phyloP scores from a whole-genome alignment of 257 asterid species.

The Gardenia jasminoides region DNA sequence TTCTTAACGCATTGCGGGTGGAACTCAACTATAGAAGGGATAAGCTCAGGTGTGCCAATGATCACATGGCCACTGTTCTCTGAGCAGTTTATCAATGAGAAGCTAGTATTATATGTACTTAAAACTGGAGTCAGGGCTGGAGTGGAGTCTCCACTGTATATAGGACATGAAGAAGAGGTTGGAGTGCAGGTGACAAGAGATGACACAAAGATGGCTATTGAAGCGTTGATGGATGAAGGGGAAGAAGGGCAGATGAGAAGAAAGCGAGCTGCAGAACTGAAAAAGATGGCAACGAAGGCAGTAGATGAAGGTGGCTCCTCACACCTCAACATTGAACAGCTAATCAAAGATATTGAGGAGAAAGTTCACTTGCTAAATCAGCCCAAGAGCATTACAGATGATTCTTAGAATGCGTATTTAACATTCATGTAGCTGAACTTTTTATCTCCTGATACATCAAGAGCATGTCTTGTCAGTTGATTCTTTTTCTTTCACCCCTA shows the following conservation, averaged over 20 bases:
- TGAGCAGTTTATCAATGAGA: constrained; percentile 76
- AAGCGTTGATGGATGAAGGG: constrained; percentile 40
- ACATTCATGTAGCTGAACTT: too few relatives aligned
- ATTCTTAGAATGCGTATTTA: too few relatives aligned
- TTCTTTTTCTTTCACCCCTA: too few relatives aligned
- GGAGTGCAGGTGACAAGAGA: constrained; percentile 50
- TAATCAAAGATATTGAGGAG: constrained; percentile 43
- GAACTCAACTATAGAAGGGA: constrained; percentile 80
- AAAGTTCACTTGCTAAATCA: too few relatives aligned
- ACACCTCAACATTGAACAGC: constrained; percentile 28
- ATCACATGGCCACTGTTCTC: constrained; percentile 83
- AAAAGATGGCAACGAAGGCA: constrained; percentile 37
- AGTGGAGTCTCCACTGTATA: constrained; percentile 52
- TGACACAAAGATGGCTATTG: constrained; percentile 43
- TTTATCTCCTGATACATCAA: too few relatives aligned
- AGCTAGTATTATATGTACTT: constrained; percentile 46
- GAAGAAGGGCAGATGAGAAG: constrained; percentile 39
- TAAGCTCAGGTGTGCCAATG: constrained; percentile 67
- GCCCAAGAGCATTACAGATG: too few relatives aligned
- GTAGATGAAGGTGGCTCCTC: constrained; percentile 55
- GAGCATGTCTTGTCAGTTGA: too few relatives aligned
- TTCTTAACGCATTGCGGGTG: constrained; percentile 88
- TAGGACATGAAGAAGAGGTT: constrained; percentile 77
- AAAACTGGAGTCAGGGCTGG: constrained; percentile 67
- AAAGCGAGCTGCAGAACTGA: constrained; percentile 37